Evolutionary conservation across 2,329 filamentous ascomycete genomes (phyloP).

Genomic region (Ceratocystis cacaofunesta): DNA sequence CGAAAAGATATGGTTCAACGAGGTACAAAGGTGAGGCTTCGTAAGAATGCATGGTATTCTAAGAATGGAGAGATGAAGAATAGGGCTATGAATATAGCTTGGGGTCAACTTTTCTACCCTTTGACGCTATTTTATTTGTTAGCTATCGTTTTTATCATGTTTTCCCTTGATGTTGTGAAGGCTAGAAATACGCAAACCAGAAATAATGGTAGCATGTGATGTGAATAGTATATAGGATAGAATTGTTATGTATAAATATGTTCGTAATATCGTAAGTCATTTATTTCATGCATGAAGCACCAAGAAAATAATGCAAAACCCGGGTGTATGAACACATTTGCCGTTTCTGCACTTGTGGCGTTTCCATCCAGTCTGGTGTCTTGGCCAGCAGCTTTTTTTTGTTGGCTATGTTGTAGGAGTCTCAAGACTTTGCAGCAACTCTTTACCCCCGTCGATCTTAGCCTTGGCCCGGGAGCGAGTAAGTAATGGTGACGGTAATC

Average conservation of each 20-base stretch:
- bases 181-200: no score
- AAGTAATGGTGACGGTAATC: conserved; percentile 4
- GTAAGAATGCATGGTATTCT: no score
- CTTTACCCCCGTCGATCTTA: neutral
- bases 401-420: neutral
- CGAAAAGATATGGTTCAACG: neutral
- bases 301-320: neutral
- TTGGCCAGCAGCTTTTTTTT: neutral
- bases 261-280: conserved; percentile 10
- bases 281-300: neutral
- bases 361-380: neutral
- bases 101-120: neutral
- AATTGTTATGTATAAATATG: neutral
- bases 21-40: neutral
- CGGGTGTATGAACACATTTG: no score
- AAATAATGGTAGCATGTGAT: neutral
- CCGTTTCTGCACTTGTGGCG: neutral
- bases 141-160: neutral
- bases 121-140: neutral
- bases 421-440: neutral
- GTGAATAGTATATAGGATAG: neutral
- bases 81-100: neutral
- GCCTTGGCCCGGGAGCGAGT: conserved; percentile 10
- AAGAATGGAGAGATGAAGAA: neutral
- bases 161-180: neutral